Percentiles rank a stretch among this genome's conserved stretches.
Evolutionary conservation across 495 filamentous ascomycete species (phyloP).

Genomic region (Tuber borchii): DNA sequence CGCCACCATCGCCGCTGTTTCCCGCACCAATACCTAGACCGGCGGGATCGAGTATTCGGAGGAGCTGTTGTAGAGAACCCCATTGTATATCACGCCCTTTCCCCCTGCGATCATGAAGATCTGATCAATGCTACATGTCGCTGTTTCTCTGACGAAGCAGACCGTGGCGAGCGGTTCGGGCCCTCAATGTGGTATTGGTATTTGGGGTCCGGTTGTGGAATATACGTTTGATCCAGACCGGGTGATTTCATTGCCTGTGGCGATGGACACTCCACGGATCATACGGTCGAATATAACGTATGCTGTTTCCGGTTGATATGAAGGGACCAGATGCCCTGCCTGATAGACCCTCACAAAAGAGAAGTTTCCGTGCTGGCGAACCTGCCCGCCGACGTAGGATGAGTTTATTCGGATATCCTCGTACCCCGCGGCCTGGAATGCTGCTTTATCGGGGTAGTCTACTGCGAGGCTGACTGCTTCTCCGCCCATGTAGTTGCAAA

Average conservation of each 20-base stretch:
- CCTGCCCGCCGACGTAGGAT: conserved; percentile 55
- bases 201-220: conserved; percentile 51
- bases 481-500: conserved; percentile 64
- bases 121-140: conserved; percentile 51
- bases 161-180: conserved; percentile 46
- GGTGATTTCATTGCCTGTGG: conserved; percentile 49
- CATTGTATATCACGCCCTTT: conserved; percentile 47
- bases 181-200: conserved; percentile 46
- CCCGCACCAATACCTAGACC: background rate
- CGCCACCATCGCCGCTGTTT: background rate
- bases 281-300: conserved; percentile 56
- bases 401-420: conserved; percentile 51
- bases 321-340: conserved; percentile 64
- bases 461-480: conserved; percentile 55
- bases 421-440: conserved; percentile 55
- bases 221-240: conserved; percentile 41
- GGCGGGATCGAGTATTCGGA: conserved; percentile 43
- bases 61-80: conserved; percentile 50
- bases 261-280: conserved; percentile 54
- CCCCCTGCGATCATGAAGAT: conserved; percentile 46
- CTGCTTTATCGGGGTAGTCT: conserved; percentile 39
- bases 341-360: conserved; percentile 65
- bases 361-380: conserved; percentile 62
- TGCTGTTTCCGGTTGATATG: conserved; percentile 60
- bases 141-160: conserved; percentile 55